Conservation (phyloP, 768 basidiomycete species). For the Agrocybe pediades region DNA sequence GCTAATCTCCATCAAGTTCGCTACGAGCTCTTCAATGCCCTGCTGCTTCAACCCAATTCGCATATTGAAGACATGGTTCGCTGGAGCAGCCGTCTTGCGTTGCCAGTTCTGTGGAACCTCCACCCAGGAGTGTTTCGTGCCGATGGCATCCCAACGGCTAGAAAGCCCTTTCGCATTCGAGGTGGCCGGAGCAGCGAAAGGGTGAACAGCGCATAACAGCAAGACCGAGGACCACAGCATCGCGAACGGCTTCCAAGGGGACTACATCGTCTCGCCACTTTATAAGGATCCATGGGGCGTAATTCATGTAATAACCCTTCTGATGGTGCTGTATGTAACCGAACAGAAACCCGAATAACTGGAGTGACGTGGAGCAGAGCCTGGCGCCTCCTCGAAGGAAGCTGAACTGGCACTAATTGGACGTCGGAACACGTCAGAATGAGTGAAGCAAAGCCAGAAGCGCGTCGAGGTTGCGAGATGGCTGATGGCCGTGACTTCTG, state of each 20-base stretch:
- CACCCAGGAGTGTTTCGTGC: neutral
- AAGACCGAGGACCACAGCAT: neutral
- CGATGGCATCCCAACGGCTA: neutral
- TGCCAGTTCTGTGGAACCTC: neutral
- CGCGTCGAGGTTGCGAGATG: neutral
- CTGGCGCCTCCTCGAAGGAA: neutral
- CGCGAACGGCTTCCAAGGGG: neutral
- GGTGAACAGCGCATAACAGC: too few species aligned
- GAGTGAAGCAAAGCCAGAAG: neutral
- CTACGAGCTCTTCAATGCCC: constrained; percentile 43
- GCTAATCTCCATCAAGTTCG: constrained; percentile 44
- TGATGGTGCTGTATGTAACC: too few species aligned
- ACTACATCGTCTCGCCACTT: too few species aligned
- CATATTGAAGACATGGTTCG: constrained; percentile 33
- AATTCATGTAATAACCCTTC: too few species aligned
- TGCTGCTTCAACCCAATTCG: constrained; percentile 50
- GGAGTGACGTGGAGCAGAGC: too few species aligned
- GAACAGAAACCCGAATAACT: too few species aligned
- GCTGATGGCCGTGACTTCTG: neutral
- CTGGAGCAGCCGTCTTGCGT: constrained; percentile 6
- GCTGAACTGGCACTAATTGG: too few species aligned
- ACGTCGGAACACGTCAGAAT: neutral
- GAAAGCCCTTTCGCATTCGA: neutral
- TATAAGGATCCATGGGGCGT: too few species aligned
- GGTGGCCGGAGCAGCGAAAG: too few species aligned